A percentile compares a stretch with the other conserved stretches of the same genome.
These are phyloP conservation scores for Dysphania ambrosioides DNA, from an alignment of 148 eudicot species.

Conservation along the genomic window DNA sequence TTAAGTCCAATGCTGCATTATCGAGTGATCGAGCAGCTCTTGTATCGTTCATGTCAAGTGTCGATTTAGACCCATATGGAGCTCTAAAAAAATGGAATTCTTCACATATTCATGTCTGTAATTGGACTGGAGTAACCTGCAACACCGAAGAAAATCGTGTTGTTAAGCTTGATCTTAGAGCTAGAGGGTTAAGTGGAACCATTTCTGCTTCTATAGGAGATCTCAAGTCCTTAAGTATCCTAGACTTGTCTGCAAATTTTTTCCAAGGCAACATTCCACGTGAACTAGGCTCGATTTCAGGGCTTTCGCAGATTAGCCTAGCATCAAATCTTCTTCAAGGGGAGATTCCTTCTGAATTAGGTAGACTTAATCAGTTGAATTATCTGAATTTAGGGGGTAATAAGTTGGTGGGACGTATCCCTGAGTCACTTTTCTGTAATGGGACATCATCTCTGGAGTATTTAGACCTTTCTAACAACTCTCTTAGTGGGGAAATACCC, in stretches of 20 bases:
- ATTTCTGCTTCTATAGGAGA: constrained; percentile 60
- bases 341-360: constrained; percentile 51
- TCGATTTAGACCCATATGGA: constrained; percentile 45
- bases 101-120: constrained; percentile 48
- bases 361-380: constrained; percentile 39
- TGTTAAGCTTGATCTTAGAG: constrained; percentile 53
- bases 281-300: constrained; percentile 47
- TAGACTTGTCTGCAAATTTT: constrained; percentile 57
- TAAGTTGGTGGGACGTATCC: constrained; percentile 50
- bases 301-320: constrained; percentile 56
- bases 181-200: constrained; percentile 44
- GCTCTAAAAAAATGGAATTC: constrained; percentile 53
- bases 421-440: constrained; percentile 50
- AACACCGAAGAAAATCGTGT: constrained; percentile 33
- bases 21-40: constrained; percentile 48
- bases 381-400: constrained; percentile 73
- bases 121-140: constrained; percentile 66
- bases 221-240: constrained; percentile 44
- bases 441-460: constrained; percentile 51
- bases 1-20: constrained; percentile 32
- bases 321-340: constrained; percentile 63
- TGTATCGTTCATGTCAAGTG: constrained; percentile 47
- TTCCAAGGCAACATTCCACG: constrained; percentile 63
- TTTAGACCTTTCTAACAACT: constrained; percentile 79
- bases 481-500: constrained; percentile 60